These are phyloP conservation scores for Aspergillus sparsus DNA, from an alignment of 495 filamentous ascomycete species.

Conservation along the genomic window DNA sequence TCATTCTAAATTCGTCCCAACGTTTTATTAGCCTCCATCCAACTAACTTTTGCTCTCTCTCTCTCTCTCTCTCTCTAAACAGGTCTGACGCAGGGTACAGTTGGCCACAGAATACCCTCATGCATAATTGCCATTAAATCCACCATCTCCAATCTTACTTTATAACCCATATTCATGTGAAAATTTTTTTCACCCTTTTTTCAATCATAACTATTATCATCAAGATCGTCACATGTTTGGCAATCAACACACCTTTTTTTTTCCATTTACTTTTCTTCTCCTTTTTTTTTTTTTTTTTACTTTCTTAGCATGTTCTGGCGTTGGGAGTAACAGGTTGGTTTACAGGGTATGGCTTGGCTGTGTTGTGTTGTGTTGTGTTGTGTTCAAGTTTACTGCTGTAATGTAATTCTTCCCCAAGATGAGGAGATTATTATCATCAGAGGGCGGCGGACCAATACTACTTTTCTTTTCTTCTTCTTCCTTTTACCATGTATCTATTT, in stretches of 20 bases:
- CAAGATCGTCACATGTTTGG: not conserved
- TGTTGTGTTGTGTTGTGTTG: no score
- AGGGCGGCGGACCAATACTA: no score
- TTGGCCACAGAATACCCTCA: conserved; percentile 52
- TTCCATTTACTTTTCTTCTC: no score
- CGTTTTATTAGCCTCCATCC: conserved; percentile 6
- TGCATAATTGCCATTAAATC: conserved; percentile 41
- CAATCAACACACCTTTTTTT: not conserved
- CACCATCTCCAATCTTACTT: no score
- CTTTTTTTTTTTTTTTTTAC: not conserved
- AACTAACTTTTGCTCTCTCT: conserved; percentile 13
- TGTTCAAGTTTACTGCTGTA: no score
- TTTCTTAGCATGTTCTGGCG: conserved; percentile 5
- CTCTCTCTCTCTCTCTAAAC: not conserved
- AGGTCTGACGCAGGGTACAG: conserved; percentile 44
- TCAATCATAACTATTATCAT: not conserved
- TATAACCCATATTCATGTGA: not conserved
- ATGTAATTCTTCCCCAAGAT: no score
- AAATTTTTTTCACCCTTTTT: not conserved
- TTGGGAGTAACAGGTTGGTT: not conserved
- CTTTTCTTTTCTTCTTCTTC: no score
- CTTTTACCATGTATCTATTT: no score
- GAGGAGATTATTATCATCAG: no score
- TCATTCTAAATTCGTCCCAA: not conserved
- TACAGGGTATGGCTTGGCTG: no score